Evolutionary conservation across 2,329 filamentous ascomycete genomes (phyloP), one percentile per base, ranked within the genome.

Genomic region (Madurella fahalii): DNA sequence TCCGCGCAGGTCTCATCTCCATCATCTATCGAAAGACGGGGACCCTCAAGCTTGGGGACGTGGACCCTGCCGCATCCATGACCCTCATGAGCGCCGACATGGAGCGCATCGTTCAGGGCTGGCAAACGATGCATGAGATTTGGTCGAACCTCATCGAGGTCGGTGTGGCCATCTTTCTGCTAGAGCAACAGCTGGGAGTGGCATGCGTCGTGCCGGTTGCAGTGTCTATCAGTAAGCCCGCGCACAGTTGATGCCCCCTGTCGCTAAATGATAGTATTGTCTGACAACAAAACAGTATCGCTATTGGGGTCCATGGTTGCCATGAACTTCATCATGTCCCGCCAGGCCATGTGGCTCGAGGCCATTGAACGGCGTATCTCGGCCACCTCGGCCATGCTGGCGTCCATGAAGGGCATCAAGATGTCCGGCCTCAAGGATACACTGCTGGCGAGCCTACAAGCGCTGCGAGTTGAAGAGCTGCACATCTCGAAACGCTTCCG

Each of bases 111-210:
- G 61, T 67, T 2, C 43, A 60, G 0, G 75, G 72, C 0, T 63
- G 69, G 4, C 52, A 61, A 3, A 59, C 52, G 1, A 52, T 75
- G 32, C 77, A 89, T 13, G 84, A 88, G 42, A 76, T 92, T 1
- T 87, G 87, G 67, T 75, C 75, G 41, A 76, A 80, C 47, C 71
- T 79, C 1, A 76, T 79, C 53, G 77, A 81, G 54, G 74, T 80
- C 20, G 73, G 71, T 8, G 81, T 84, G 2, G 77, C 82, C 1
- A 78, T 88, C 20, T 82, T 71, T 63, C 67, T 82, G 0, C 66
- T 83, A 0, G 67, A 79, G 17, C 61, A 60, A 4, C 70, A 78
- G 46, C 60, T 82, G 1, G 78, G 79, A 0, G 65, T 68, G 0
- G 76, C 77, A 0, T 81, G 77, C 40, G 63, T 74, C 0, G 73